Base-by-base conservation (phyloP, 2,329 filamentous ascomycete genomes). In the Albifimbria verrucaria region DNA sequence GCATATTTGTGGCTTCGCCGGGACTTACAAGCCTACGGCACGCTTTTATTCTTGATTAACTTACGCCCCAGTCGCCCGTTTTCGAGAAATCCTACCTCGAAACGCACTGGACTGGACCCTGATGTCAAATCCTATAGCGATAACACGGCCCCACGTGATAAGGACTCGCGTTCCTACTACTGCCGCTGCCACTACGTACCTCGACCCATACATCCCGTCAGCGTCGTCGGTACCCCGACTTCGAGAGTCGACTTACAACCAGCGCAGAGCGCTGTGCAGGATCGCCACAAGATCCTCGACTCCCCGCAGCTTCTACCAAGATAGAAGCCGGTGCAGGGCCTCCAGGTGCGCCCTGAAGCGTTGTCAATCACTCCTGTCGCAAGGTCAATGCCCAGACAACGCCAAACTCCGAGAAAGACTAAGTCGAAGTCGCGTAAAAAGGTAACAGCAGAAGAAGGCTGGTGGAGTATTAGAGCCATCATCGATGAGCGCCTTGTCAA, bases 381-480 rank as follows among this genome's bases (percentile, higher is more conserved):
- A 56, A 60, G 58, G 62, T 65, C 62, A 67, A 72, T 72, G 69
- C 65, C 66, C 55, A 61, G 54, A 57, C 53, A 50, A 64, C 66
- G 67, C 51, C 60, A 58, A 53, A 57, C 49, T 52, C 49, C 48
- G 41, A 55, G 48, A 53, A 55, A 56, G 51, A 52, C 48, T 25
- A 52, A 43, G 51, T 56, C 62, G 22, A 63, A 55, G 53, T 54
- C 54, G 50, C 57, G 49, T 26, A 63, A 56, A 25, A 43, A 43
- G 23, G 44, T 55, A 46, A 41, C 55, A 46, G 56, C 63, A 46
- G 57, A 61, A 39, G 60, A 64, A 51, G 61, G 55, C 36, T 75
- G 70, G 70, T 73, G 52, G 25, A 55, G 47, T 12, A 69, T 75
- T 53, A 63, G 55, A n/a, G 57, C 56, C 11, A 72, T 75, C 24